phyloP scores from a whole-genome alignment of 495 filamentous ascomycete species.

The Neurospora sp. region DNA sequence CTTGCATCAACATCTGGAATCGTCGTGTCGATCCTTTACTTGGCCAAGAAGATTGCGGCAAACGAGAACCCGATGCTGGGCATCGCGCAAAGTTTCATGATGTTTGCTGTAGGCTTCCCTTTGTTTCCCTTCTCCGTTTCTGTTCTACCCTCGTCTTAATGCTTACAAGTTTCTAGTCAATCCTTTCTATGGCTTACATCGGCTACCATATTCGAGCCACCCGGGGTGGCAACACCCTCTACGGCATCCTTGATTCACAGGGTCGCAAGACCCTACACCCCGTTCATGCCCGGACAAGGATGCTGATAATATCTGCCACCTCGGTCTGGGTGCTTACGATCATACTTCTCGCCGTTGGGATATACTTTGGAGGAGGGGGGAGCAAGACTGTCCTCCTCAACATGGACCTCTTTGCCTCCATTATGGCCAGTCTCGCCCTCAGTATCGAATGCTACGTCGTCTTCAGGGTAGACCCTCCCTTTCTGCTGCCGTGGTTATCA shows the following conservation, averaged over 20 bases:
- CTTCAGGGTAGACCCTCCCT: not conserved
- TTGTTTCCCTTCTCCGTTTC: not conserved
- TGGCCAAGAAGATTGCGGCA: not conserved
- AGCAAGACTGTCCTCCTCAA: conserved; percentile 1
- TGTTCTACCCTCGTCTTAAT: not conserved
- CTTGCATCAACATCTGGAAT: not conserved
- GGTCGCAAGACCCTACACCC: conserved; percentile 5
- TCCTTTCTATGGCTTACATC: conserved; percentile 9
- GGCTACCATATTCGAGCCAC: conserved; percentile 8
- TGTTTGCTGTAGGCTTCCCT: conserved; percentile 9
- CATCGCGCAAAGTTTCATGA: conserved; percentile 9
- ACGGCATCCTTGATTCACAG: conserved; percentile 2
- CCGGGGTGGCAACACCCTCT: conserved; percentile 2
- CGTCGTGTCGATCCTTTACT: not conserved
- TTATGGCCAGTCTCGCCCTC: conserved; percentile 2
- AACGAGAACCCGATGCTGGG: not conserved
- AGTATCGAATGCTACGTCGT: not conserved
- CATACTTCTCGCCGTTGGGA: conserved; percentile 5
- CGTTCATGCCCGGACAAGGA: conserved; percentile 8
- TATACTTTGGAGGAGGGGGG: conserved; percentile 2
- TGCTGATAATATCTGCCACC: conserved; percentile 2
- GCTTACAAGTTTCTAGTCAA: conserved; percentile 1
- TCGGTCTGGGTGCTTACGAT: conserved; percentile 2
- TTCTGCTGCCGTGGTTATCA: conserved; percentile 7
- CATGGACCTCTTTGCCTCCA: conserved; percentile 7